A percentile compares a stretch with the other conserved stretches of the same genome.
These are phyloP conservation scores for Lophiostoma macrostomum DNA, from an alignment of 495 filamentous ascomycete species.

Conservation along the genomic window DNA sequence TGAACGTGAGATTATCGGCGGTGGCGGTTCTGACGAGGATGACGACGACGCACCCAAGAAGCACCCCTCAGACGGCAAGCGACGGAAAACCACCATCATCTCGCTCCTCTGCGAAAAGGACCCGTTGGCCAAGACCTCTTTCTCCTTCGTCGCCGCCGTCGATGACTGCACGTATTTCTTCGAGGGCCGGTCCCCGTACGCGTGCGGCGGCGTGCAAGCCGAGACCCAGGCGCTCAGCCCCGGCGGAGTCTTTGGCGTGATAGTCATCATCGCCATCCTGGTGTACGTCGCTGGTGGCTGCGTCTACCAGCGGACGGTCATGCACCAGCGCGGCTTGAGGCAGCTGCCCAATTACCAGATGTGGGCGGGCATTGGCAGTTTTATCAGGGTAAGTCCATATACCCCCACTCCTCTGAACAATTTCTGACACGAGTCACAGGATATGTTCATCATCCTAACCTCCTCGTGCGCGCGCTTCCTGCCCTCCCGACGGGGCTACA, in stretches of 20 bases:
- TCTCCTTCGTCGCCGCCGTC: slow-evolving; percentile 77
- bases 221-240: slow-evolving; percentile 68
- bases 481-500: slow-evolving; percentile 62
- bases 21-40: slow-evolving; percentile 44
- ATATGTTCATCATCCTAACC: slow-evolving; percentile 74
- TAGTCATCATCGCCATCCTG: slow-evolving; percentile 74
- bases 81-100: slow-evolving; percentile 82
- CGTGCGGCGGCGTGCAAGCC: slow-evolving; percentile 70
- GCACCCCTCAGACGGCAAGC: slow-evolving; percentile 35
- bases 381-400: slow-evolving; percentile 66
- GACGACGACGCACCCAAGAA: slow-evolving; percentile 37
- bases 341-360: slow-evolving; percentile 92
- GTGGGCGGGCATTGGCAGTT: slow-evolving; percentile 84
- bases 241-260: slow-evolving; percentile 87
- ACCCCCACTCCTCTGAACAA: no score
- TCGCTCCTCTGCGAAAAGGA: slow-evolving; percentile 91
- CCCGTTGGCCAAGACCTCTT: slow-evolving; percentile 54
- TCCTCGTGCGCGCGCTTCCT: slow-evolving; percentile 71
- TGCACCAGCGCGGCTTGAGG: slow-evolving; percentile 91
- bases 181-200: slow-evolving; percentile 81
- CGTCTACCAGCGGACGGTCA: slow-evolving; percentile 91
- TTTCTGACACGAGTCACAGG: slow-evolving; percentile 49
- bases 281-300: slow-evolving; percentile 92
- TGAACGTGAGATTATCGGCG: slow-evolving; percentile 30
- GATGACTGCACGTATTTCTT: slow-evolving; percentile 97